phyloP scores from a whole-genome alignment of 208 protist genomes.

The Acanthamoeba culbertsoni region DNA sequence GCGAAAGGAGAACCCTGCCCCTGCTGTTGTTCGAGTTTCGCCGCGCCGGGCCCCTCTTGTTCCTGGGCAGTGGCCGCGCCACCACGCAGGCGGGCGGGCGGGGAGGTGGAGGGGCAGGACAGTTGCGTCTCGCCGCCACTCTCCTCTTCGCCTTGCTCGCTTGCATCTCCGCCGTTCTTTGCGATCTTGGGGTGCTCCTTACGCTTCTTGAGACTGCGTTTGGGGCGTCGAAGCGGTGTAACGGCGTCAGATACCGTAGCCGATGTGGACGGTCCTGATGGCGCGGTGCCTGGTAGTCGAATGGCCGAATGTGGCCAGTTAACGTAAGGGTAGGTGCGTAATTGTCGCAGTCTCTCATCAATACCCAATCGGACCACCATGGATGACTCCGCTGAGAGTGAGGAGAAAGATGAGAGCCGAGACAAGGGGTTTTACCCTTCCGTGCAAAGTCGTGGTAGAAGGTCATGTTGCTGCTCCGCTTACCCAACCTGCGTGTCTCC shows the following conservation, averaged over 20 bases:
- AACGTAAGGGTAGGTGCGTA: background rate
- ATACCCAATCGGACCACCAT: background rate
- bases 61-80: no score
- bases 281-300: background rate
- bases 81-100: no score
- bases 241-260: background rate
- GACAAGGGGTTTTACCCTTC: background rate
- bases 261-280: background rate
- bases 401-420: background rate
- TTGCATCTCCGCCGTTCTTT: background rate
- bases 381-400: background rate
- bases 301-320: background rate
- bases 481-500: conserved; percentile 22
- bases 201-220: background rate
- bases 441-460: conserved; percentile 23
- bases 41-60: no score
- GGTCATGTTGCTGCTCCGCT: conserved; percentile 16
- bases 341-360: background rate
- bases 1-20: no score
- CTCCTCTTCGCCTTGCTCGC: background rate
- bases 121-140: background rate
- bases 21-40: no score
- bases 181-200: background rate
- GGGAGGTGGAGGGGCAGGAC: no score
- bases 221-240: background rate